Percentiles rank a stretch among this genome's conserved stretches.
Evolutionary conservation across 2,329 filamentous ascomycete species (phyloP).

Genomic region (Claviceps pazoutovae): DNA sequence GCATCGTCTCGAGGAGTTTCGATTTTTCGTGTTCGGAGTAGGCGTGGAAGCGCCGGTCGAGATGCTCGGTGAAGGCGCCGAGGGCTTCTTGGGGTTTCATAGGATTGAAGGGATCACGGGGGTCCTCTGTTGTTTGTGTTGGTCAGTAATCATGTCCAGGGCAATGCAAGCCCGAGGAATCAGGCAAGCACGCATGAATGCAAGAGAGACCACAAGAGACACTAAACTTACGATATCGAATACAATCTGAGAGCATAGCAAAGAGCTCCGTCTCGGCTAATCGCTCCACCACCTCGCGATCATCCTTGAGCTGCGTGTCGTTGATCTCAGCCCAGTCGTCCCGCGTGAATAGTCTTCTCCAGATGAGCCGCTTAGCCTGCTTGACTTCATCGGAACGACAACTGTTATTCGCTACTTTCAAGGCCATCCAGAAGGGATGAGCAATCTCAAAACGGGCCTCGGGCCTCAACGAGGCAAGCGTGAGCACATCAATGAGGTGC

Average conservation of each 20-base stretch:
- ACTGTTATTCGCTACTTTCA: constrained; percentile 44
- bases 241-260: constrained; percentile 49
- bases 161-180: background rate
- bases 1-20: constrained; percentile 57
- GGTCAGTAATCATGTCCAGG: constrained; percentile 9
- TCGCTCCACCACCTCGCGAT: constrained; percentile 48
- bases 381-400: constrained; percentile 42
- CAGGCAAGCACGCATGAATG: too few species aligned
- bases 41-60: constrained; percentile 45
- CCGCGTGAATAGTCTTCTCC: constrained; percentile 72
- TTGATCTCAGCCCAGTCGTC: constrained; percentile 79
- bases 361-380: constrained; percentile 52
- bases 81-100: constrained; percentile 38
- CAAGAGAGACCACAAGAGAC: background rate
- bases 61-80: constrained; percentile 45
- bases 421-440: constrained; percentile 62
- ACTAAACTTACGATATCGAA: constrained; percentile 46
- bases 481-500: constrained; percentile 61
- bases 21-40: constrained; percentile 50
- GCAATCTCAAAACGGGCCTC: constrained; percentile 37
- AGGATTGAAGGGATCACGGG: constrained; percentile 29
- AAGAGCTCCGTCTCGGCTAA: constrained; percentile 55
- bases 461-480: constrained; percentile 45
- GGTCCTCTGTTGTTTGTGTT: constrained; percentile 23
- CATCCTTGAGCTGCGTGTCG: constrained; percentile 60